Conservation (phyloP, 768 basidiomycete genomes). For the Suillus luteus region DNA sequence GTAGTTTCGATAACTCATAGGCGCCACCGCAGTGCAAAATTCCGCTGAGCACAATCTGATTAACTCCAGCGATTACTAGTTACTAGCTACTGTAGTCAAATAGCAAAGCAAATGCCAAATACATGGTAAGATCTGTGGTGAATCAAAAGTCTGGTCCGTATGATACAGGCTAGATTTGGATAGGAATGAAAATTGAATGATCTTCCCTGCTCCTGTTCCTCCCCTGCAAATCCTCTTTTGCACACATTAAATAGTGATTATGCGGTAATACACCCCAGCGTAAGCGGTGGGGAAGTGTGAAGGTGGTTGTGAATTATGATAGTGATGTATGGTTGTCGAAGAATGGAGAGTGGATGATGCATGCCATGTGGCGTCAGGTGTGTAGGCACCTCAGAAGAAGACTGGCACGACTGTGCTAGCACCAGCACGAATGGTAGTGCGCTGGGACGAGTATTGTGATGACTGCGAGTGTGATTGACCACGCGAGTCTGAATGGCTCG, state of each 20-base stretch:
- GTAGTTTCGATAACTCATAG: not conserved
- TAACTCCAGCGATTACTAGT: conserved; percentile 1
- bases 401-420: conserved; percentile 55
- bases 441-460: conserved; percentile 25
- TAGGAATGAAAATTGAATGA: not conserved
- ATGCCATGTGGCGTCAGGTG: not conserved
- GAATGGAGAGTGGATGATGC: not conserved
- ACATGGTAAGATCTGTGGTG: conserved; percentile 4
- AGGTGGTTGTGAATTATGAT: not conserved
- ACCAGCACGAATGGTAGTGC: conserved; percentile 47
- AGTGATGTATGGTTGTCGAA: not conserved
- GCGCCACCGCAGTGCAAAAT: not conserved
- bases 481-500: conserved; percentile 22
- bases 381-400: conserved; percentile 51
- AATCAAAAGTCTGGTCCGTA: conserved; percentile 4
- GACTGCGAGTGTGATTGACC: conserved; percentile 28
- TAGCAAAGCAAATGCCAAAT: conserved; percentile 8
- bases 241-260: conserved; percentile 5
- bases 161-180: not conserved
- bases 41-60: not conserved
- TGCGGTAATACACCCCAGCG: not conserved
- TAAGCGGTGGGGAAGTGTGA: not conserved
- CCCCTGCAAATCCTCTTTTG: not conserved
- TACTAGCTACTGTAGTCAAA: conserved; percentile 3
- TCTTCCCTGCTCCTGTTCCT: not conserved